These are phyloP conservation scores for Fremontodendron californicum DNA, from an alignment of 345 rosid species.

Conservation along the genomic window DNA sequence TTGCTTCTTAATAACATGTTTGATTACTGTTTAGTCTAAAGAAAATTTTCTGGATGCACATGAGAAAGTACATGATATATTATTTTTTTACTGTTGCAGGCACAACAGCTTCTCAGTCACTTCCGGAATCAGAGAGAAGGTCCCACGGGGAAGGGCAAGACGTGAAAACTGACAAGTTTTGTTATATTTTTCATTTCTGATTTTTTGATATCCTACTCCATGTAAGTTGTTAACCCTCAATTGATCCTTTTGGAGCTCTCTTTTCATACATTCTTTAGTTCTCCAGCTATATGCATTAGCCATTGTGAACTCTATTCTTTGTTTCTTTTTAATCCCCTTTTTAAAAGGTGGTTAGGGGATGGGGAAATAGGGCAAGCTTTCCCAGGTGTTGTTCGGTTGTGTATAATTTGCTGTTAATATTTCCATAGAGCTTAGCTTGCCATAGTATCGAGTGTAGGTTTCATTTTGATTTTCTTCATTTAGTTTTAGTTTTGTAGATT, in stretches of 20 bases:
- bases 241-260: not conserved
- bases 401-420: not conserved
- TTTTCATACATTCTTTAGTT: slow-evolving; percentile 13
- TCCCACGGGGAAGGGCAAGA: slow-evolving; percentile 51
- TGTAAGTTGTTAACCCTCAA: slow-evolving; percentile 6
- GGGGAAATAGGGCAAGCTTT: not conserved
- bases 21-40: not conserved
- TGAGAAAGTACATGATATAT: slow-evolving; percentile 20
- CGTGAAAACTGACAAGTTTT: slow-evolving; percentile 26
- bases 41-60: not conserved
- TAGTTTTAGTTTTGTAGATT: slow-evolving; percentile 26
- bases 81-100: slow-evolving; percentile 43
- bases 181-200: slow-evolving; percentile 4
- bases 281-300: slow-evolving; percentile 14
- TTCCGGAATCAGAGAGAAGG: slow-evolving; percentile 85
- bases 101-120: slow-evolving; percentile 92
- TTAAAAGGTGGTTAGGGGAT: not conserved
- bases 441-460: slow-evolving; percentile 20
- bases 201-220: slow-evolving; percentile 13
- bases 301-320: slow-evolving; percentile 13
- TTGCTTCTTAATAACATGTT: not conserved
- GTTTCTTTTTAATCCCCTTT: slow-evolving; percentile 7
- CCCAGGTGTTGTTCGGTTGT: not conserved
- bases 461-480: not conserved
- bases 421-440: slow-evolving; percentile 18